Percentiles rank a stretch among this genome's conserved stretches.
Evolutionary conservation across 495 filamentous ascomycete genomes (phyloP).

Genomic region (Pyrenopolyporus hunteri): DNA sequence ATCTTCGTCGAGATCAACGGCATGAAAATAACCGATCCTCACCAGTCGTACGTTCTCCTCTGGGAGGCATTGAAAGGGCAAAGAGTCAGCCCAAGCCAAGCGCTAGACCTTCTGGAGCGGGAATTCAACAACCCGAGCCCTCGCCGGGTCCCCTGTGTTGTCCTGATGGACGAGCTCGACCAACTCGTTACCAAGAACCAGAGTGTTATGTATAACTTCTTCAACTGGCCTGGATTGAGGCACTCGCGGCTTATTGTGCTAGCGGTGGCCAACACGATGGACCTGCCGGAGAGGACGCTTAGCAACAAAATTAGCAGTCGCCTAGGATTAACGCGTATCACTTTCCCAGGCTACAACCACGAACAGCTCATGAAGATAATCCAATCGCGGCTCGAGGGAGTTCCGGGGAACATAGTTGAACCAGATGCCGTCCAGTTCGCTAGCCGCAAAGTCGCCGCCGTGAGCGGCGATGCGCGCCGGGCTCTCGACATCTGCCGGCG

Average conservation of each 20-base stretch:
- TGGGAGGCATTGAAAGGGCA: conserved; percentile 97
- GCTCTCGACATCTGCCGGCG: conserved; percentile 95
- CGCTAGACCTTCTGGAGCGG: conserved; percentile 84
- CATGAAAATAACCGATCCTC: conserved; percentile 98
- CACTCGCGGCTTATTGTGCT: conserved; percentile 94
- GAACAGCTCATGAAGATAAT: conserved; percentile 98
- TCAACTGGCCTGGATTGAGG: conserved; percentile 96
- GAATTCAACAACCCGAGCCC: conserved; percentile 93
- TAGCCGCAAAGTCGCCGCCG: conserved; percentile 92
- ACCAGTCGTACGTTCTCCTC: conserved; percentile 92
- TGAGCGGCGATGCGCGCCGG: conserved; percentile 90
- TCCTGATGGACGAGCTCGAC: conserved; percentile 98
- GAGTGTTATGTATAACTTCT: conserved; percentile 99
- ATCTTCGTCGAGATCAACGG: conserved; percentile 99
- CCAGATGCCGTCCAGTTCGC: conserved; percentile 96
- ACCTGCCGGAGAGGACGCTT: conserved; percentile 93
- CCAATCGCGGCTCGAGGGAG: conserved; percentile 81
- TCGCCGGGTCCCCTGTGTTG: conserved; percentile 91
- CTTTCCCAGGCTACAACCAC: conserved; percentile 96
- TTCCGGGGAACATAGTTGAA: conserved; percentile 89
- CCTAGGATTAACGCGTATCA: conserved; percentile 87
- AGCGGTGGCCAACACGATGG: conserved; percentile 99
- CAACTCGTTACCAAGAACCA: conserved; percentile 97
- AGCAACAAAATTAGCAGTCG: conserved; percentile 98
- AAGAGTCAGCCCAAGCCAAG: conserved; percentile 88